Conservation (phyloP, 2,329 filamentous ascomycete genomes). For the Pezicula neosporulosa region DNA sequence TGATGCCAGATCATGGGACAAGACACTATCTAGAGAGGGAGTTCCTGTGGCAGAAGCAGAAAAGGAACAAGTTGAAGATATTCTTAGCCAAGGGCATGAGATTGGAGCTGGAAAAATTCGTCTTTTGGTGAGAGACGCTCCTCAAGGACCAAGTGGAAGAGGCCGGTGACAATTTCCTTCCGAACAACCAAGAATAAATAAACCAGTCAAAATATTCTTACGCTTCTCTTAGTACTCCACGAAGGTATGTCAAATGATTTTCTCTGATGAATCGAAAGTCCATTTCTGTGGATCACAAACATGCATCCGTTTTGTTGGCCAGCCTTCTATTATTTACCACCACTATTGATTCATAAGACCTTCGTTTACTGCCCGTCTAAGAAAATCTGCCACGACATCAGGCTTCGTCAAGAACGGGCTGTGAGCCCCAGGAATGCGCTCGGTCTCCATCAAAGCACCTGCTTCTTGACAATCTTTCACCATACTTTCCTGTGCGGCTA, state of each 20-base stretch:
- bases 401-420: slow-evolving; percentile 11
- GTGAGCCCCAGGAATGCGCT: slow-evolving; percentile 9
- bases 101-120: slow-evolving; percentile 65
- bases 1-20: slow-evolving; percentile 66
- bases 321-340: background rate
- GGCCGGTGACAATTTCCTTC: slow-evolving; percentile 17
- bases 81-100: slow-evolving; percentile 63
- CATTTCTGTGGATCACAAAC: background rate
- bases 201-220: slow-evolving; percentile 17
- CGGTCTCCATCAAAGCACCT: slow-evolving; percentile 8
- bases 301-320: background rate
- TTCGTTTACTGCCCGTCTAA: slow-evolving; percentile 8
- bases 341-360: background rate
- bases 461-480: slow-evolving; percentile 3
- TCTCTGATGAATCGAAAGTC: too few relatives aligned
- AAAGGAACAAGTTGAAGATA: slow-evolving; percentile 42
- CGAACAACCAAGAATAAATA: slow-evolving; percentile 20
- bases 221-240: background rate
- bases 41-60: slow-evolving; percentile 24
- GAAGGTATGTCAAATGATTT: too few relatives aligned
- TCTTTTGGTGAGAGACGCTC: slow-evolving; percentile 54
- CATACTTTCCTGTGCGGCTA: slow-evolving; percentile 11
- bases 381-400: slow-evolving; percentile 5
- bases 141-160: slow-evolving; percentile 25
- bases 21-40: slow-evolving; percentile 48